These are phyloP conservation scores for Hymenoscyphus repandus DNA, from an alignment of 2,329 filamentous ascomycete genomes.

Conservation along the genomic window DNA sequence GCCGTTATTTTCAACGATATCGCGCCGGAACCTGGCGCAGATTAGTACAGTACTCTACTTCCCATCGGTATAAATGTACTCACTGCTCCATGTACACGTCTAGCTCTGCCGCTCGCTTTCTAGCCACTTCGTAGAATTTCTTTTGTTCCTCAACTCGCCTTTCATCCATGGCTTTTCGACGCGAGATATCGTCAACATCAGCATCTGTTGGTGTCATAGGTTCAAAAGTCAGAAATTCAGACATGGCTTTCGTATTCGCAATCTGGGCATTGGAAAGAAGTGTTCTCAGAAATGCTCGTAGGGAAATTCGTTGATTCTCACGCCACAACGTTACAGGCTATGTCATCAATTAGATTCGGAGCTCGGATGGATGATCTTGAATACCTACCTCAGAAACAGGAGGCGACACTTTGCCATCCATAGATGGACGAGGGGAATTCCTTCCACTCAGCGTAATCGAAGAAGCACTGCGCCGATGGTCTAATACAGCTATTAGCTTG, in stretches of 20 bases:
- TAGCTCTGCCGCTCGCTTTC: slow-evolving; percentile 82
- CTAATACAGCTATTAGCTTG: slow-evolving; percentile 17
- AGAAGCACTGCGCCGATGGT: slow-evolving; percentile 37
- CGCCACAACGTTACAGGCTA: slow-evolving; percentile 64
- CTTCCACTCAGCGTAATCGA: slow-evolving; percentile 30
- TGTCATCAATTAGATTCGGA: slow-evolving; percentile 8
- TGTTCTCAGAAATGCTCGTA: slow-evolving; percentile 84
- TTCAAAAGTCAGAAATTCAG: slow-evolving; percentile 74
- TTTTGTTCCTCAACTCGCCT: slow-evolving; percentile 88
- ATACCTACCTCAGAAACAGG: slow-evolving; percentile 14
- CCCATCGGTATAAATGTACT: slow-evolving; percentile 30
- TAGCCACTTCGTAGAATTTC: slow-evolving; percentile 91
- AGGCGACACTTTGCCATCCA: slow-evolving; percentile 34
- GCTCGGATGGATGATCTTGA: neutral
- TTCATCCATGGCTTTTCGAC: slow-evolving; percentile 77
- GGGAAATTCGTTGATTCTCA: slow-evolving; percentile 84
- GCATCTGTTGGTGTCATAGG: slow-evolving; percentile 73
- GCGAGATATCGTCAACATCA: slow-evolving; percentile 74
- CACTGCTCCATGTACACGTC: slow-evolving; percentile 98
- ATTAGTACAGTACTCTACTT: slow-evolving; percentile 12
- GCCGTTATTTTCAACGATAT: slow-evolving; percentile 69
- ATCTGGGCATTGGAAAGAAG: slow-evolving; percentile 80
- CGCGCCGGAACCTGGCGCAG: slow-evolving; percentile 51
- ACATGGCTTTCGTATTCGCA: slow-evolving; percentile 75
- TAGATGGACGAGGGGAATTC: slow-evolving; percentile 39